phyloP scores from a whole-genome alignment of 306 rosid species.

The Citrullus colocynthis region DNA sequence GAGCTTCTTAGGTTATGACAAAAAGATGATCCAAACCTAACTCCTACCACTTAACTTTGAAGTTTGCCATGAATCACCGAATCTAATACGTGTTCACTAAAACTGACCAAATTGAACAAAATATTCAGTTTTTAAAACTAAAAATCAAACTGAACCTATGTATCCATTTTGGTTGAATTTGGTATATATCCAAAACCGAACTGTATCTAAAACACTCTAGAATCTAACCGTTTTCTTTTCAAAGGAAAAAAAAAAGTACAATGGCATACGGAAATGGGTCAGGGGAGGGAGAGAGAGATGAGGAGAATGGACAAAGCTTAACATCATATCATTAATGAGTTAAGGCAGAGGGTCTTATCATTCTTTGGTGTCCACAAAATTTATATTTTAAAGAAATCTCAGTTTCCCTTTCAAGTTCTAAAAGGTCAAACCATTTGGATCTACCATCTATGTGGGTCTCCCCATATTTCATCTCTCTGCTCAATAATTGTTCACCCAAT shows the following conservation, averaged over 20 bases:
- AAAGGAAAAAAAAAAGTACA: not conserved
- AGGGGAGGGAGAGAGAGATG: not conserved
- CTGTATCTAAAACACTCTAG: no score
- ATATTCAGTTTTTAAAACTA: no score
- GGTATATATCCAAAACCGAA: no score
- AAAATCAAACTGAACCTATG: no score
- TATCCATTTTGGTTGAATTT: no score
- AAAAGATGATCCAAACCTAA: no score
- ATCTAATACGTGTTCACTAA: no score
- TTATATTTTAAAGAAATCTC: not conserved
- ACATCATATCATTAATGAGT: slow-evolving; percentile 1
- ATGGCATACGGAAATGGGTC: not conserved
- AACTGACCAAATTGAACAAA: no score
- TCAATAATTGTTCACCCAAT: not conserved
- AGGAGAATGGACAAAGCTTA: not conserved
- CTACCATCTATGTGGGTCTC: not conserved
- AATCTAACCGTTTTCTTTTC: not conserved
- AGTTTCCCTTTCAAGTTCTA: not conserved
- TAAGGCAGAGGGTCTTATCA: not conserved
- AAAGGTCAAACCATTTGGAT: not conserved
- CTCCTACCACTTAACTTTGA: no score
- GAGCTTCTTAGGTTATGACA: no score
- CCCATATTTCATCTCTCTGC: not conserved
- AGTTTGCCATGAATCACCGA: no score
- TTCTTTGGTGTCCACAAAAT: not conserved